phyloP scores from a whole-genome alignment of 345 rosid genomes.

The Ailanthus altissimus region DNA sequence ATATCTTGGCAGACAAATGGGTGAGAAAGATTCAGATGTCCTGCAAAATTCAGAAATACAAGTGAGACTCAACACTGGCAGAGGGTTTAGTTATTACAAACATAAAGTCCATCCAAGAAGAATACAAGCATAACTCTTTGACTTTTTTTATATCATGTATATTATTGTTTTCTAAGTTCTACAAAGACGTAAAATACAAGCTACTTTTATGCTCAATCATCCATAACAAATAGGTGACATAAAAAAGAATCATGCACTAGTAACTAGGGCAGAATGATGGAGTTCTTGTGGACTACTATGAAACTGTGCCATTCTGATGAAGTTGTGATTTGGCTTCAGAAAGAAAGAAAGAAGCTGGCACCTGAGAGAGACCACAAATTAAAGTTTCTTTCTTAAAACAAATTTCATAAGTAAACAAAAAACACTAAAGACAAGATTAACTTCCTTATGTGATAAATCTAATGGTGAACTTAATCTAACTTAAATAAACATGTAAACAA shows the following conservation, averaged over 20 bases:
- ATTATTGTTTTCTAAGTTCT: not conserved
- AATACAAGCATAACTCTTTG: not conserved
- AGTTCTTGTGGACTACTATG: not conserved
- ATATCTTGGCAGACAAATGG: constrained; percentile 97
- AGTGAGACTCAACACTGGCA: constrained; percentile 13
- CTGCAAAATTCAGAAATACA: constrained; percentile 48
- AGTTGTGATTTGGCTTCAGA: not conserved
- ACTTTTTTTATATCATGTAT: not conserved
- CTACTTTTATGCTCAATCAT: not conserved
- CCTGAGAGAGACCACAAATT: not conserved
- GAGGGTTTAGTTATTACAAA: not conserved
- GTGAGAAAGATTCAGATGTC: constrained; percentile 96
- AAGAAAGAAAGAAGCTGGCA: constrained; percentile 5
- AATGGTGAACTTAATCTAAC: not conserved
- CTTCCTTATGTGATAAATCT: not conserved
- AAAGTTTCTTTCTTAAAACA: not conserved
- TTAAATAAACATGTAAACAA: not conserved
- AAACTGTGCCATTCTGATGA: not conserved
- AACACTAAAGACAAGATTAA: not conserved
- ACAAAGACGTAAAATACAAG: not conserved
- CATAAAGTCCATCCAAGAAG: not conserved
- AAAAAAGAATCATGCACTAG: not conserved
- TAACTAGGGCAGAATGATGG: not conserved
- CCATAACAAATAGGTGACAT: not conserved
- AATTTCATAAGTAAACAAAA: not conserved